Evolutionary conservation across 192 early-diverging fungal species (phyloP).

Genomic region (Linderina pennispora): DNA sequence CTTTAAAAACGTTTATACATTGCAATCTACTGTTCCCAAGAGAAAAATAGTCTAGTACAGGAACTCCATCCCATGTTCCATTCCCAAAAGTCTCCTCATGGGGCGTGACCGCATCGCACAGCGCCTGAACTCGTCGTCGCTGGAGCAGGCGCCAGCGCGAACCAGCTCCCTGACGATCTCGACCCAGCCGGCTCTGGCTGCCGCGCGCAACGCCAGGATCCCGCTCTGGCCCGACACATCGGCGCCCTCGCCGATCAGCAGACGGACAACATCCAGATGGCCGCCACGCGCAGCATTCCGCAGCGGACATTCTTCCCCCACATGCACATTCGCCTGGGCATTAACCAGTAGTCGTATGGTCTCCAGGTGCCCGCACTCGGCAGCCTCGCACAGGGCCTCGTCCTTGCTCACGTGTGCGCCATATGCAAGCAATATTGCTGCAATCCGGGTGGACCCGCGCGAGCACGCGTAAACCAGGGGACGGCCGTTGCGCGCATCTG

Average conservation of each 20-base stretch:
- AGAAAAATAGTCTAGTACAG: too few relatives aligned
- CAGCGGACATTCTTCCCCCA: constrained; percentile 8
- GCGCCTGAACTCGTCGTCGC: constrained; percentile 21
- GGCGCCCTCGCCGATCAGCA: constrained; percentile 21
- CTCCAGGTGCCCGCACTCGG: constrained; percentile 1
- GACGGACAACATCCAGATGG: constrained; percentile 10
- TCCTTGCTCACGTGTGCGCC: constrained; percentile 18
- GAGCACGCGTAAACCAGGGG: constrained; percentile 24
- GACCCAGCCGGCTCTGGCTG: constrained; percentile 35
- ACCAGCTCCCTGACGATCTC: constrained; percentile 29
- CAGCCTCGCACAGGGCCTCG: constrained; percentile 19
- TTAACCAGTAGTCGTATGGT: constrained; percentile 3
- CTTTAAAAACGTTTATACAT: too few relatives aligned
- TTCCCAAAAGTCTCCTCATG: constrained; percentile 11
- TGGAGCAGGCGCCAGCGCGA: constrained; percentile 25
- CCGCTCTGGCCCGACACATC: constrained; percentile 12
- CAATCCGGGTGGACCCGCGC: constrained; percentile 15
- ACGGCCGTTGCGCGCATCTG: constrained; percentile 21
- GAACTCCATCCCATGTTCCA: too few relatives aligned
- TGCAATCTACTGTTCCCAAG: too few relatives aligned
- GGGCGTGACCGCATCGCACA: constrained; percentile 20
- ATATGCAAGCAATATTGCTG: constrained; percentile 16
- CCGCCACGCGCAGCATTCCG: constrained; percentile 24
- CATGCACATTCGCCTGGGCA: constrained; percentile 5
- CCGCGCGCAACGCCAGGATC: constrained; percentile 22